These are phyloP conservation scores for Dendrobium huoshanense DNA, from an alignment of 106 monocot genomes.

Conservation along the genomic window DNA sequence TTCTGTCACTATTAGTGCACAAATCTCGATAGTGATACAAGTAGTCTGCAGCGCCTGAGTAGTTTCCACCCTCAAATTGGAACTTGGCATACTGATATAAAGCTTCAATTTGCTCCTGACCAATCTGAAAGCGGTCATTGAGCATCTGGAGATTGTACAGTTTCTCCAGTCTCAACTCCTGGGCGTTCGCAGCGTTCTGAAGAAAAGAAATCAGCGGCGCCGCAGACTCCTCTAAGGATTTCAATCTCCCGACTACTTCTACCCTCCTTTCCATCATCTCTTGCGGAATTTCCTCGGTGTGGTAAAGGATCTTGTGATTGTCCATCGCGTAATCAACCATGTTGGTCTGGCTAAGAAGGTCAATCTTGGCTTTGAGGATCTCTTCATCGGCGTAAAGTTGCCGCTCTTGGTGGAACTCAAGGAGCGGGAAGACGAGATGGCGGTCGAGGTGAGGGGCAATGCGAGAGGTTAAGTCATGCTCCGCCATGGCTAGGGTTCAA, in stretches of 20 bases:
- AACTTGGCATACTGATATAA: slow-evolving; percentile 97
- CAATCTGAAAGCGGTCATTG: slow-evolving; percentile 86
- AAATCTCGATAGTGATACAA: slow-evolving; percentile 86
- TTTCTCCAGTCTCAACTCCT: slow-evolving; percentile 78
- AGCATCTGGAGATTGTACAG: slow-evolving; percentile 93
- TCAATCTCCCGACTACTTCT: slow-evolving; percentile 73
- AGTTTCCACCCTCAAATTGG: slow-evolving; percentile 97
- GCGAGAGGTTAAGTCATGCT: slow-evolving; percentile 63
- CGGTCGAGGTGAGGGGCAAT: slow-evolving; percentile 79
- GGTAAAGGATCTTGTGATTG: slow-evolving; percentile 81
- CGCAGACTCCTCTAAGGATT: slow-evolving; percentile 67
- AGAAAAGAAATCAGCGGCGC: slow-evolving; percentile 78
- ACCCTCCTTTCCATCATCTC: slow-evolving; percentile 80
- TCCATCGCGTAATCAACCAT: slow-evolving; percentile 99
- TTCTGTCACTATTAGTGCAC: slow-evolving; percentile 82
- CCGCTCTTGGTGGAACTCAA: slow-evolving; percentile 89
- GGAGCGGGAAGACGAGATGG: slow-evolving; percentile 83
- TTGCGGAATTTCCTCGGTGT: slow-evolving; percentile 81
- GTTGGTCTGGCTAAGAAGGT: slow-evolving; percentile 78
- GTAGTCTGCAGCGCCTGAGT: slow-evolving; percentile 84
- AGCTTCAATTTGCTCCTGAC: slow-evolving; percentile 84
- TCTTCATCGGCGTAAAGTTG: slow-evolving; percentile 67
- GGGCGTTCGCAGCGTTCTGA: slow-evolving; percentile 59
- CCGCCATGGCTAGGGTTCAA: slow-evolving; percentile 36
- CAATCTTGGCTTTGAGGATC: slow-evolving; percentile 86